Percentiles rank a stretch among this genome's conserved stretches.
Evolutionary conservation across 177 flowering plant genomes (phyloP).

Genomic region (Vitis hybrid): DNA sequence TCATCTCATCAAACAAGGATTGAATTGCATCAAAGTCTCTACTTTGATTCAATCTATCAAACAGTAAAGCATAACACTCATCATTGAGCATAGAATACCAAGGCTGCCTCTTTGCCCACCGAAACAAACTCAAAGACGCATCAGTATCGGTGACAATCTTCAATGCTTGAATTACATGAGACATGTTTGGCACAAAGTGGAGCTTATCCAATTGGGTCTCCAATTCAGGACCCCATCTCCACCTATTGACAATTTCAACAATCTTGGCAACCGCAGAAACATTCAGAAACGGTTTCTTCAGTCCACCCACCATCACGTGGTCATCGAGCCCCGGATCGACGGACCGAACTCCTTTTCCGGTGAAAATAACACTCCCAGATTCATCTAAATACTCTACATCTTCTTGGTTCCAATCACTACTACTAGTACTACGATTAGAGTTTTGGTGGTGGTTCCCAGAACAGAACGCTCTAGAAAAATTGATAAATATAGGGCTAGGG

Average conservation of each 20-base stretch:
- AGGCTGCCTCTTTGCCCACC: conserved; percentile 88
- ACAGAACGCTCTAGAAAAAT: conserved; percentile 33
- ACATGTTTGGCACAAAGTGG: conserved; percentile 82
- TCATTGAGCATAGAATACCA: conserved; percentile 66
- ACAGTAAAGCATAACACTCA: conserved; percentile 58
- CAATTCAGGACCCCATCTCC: conserved; percentile 99
- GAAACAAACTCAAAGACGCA: conserved; percentile 66
- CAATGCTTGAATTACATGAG: conserved; percentile 64
- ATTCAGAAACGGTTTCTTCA: conserved; percentile 70
- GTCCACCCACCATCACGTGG: conserved; percentile 84
- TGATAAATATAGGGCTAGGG: not conserved
- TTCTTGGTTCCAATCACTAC: conserved; percentile 64
- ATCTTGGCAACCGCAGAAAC: conserved; percentile 74
- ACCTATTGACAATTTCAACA: conserved; percentile 82
- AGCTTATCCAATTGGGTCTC: conserved; percentile 86
- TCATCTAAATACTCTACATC: conserved; percentile 87
- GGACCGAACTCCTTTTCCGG: conserved; percentile 76
- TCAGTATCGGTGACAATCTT: conserved; percentile 62
- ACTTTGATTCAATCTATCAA: conserved; percentile 62
- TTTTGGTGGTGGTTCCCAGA: conserved; percentile 18
- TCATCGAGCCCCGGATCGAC: conserved; percentile 85
- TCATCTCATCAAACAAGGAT: conserved; percentile 80
- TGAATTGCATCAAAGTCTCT: conserved; percentile 78
- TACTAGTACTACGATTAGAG: conserved; percentile 9
- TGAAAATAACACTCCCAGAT: conserved; percentile 62